Conservation (phyloP, 2,329 filamentous ascomycete genomes). For the Berkeleyomyces basicola region DNA sequence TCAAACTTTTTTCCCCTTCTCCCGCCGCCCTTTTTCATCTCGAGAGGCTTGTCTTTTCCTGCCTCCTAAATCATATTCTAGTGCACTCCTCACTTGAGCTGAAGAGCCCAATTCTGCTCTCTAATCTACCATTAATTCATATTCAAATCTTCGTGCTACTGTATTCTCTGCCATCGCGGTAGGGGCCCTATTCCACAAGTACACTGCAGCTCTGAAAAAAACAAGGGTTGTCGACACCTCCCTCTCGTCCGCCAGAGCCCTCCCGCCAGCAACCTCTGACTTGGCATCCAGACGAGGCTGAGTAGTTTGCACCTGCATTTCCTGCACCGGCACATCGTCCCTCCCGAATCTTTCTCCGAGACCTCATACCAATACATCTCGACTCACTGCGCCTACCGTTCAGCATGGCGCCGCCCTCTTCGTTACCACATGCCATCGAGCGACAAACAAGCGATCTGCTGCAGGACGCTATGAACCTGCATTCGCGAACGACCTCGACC, state of each 20-base stretch:
- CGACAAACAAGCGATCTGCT: background rate
- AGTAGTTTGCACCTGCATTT: slow-evolving; percentile 7
- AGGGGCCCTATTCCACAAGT: background rate
- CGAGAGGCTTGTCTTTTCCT: background rate
- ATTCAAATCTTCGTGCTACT: background rate
- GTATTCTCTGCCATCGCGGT: background rate
- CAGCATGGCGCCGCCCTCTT: slow-evolving; percentile 3
- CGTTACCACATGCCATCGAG: background rate
- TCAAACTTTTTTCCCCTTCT: background rate
- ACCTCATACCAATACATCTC: background rate
- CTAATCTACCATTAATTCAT: background rate
- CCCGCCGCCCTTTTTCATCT: background rate
- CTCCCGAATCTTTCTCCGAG: background rate
- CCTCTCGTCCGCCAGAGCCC: background rate
- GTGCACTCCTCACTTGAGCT: background rate
- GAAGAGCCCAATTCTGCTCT: background rate
- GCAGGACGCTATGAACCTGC: slow-evolving; percentile 5
- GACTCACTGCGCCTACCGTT: background rate
- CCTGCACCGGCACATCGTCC: background rate
- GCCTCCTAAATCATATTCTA: background rate
- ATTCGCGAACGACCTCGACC: slow-evolving; percentile 1
- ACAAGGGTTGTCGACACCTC: background rate
- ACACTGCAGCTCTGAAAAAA: background rate
- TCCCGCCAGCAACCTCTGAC: background rate
- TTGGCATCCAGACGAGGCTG: slow-evolving; percentile 6